phyloP scores from a whole-genome alignment of 1,284 basidiomycete genomes.

The Laetiporus sulphureus region DNA sequence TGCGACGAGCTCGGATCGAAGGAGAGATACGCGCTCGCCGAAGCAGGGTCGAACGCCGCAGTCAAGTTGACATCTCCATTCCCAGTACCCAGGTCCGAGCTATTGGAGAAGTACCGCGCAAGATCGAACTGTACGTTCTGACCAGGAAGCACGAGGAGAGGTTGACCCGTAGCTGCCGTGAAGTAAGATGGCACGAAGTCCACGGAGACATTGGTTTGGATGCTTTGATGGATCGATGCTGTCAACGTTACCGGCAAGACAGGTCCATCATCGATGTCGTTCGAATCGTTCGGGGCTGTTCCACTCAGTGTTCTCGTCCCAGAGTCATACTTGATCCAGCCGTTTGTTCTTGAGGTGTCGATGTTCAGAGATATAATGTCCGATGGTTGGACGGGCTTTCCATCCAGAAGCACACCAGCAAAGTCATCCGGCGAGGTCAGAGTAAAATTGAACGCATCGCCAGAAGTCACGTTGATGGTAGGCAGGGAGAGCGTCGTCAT shows the following conservation, averaged over 20 bases:
- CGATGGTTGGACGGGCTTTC: slow-evolving; percentile 40
- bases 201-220: slow-evolving; percentile 56
- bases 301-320: slow-evolving; percentile 56
- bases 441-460: slow-evolving; percentile 48
- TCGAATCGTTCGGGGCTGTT: slow-evolving; percentile 38
- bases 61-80: slow-evolving; percentile 42
- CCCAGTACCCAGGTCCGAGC: slow-evolving; percentile 25
- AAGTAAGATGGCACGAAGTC: slow-evolving; percentile 68
- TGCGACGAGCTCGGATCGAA: slow-evolving; percentile 40
- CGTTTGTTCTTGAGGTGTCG: slow-evolving; percentile 45
- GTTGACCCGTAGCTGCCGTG: slow-evolving; percentile 45
- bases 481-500: slow-evolving; percentile 38
- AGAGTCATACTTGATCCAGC: slow-evolving; percentile 64
- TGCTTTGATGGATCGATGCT: slow-evolving; percentile 60
- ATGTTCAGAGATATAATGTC: slow-evolving; percentile 48
- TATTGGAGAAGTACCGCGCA: slow-evolving; percentile 45
- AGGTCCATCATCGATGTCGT: slow-evolving; percentile 23
- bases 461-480: slow-evolving; percentile 60
- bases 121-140: slow-evolving; percentile 44
- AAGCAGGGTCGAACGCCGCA: slow-evolving; percentile 42
- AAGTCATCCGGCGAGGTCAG: slow-evolving; percentile 55
- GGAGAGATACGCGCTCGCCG: slow-evolving; percentile 38
- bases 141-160: slow-evolving; percentile 43
- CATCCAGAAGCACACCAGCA: slow-evolving; percentile 56
- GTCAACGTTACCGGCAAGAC: slow-evolving; percentile 56